Conservation (phyloP, 805 yeast genomes). For the Komagataella populi region DNA sequence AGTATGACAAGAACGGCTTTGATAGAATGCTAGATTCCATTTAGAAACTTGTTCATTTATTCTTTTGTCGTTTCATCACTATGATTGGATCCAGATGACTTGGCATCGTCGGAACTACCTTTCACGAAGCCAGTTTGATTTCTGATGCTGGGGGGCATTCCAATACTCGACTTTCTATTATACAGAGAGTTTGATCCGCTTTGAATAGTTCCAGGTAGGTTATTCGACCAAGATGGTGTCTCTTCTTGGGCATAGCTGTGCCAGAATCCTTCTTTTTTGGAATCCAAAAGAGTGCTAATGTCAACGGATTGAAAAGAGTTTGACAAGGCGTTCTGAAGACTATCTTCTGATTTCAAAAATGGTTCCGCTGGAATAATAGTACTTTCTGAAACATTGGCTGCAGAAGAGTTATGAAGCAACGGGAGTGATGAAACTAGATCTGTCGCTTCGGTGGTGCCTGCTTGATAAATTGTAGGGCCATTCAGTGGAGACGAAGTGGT, state of each 20-base stretch:
- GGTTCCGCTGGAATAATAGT: not conserved
- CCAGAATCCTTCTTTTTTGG: not conserved
- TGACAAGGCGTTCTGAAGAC: not conserved
- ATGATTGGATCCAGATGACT: not conserved
- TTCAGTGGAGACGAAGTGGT: not conserved
- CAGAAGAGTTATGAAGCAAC: not conserved
- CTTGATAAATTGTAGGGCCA: not conserved
- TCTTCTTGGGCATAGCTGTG: not conserved
- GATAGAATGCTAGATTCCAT: slow-evolving; percentile 15
- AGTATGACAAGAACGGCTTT: slow-evolving; percentile 36
- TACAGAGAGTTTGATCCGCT: slow-evolving; percentile 3
- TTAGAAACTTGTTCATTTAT: not conserved
- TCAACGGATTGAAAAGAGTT: not conserved
- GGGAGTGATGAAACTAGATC: not conserved
- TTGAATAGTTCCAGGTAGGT: not conserved
- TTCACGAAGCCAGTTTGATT: not conserved
- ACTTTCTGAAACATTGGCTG: not conserved
- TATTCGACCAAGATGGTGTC: not conserved
- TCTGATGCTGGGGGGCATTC: not conserved
- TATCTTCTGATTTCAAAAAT: not conserved
- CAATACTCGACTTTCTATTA: slow-evolving; percentile 4
- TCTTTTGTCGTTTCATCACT: not conserved
- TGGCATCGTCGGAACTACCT: not conserved
- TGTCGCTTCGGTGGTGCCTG: not conserved
- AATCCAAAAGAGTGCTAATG: not conserved